Base-by-base conservation (phyloP, 352 stramenopile species). In the Phytophthora ramorum region DNA sequence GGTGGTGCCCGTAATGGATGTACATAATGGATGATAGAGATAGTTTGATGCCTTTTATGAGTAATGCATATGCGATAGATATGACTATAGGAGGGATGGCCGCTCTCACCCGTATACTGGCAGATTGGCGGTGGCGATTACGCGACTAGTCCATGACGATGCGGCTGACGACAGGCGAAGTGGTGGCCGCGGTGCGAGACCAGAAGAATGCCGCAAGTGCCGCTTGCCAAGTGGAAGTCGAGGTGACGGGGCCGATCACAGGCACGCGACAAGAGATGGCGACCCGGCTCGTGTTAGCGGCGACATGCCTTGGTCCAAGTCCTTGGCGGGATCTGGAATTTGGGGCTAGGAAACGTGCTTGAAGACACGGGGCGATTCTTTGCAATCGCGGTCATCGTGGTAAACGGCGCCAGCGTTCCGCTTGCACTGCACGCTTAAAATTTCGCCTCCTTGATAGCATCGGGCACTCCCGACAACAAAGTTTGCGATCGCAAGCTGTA, bases 71-170 rank as follows among this genome's bases (percentile, higher is more conserved):
- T 10, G 2, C 7, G 28, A 2, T 2, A 10, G 28, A 26, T 13
- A 41, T 41, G 35, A 41, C 35, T 41, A 41, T 6, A 17, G 26
- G 17, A 43, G 47, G 28, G 17, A 20, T 62, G 41, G 17, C 40
- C 14, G 41, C 8, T 53, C 54, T 62, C 54, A 62, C 4, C 28
- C 22, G 45, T 24, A 24, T n/a, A n/a, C n/a, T n/a, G n/a, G n/a
- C n/a, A n/a, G n/a, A 5, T 8, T 7, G 9, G 4, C 9, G 8
- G 19, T 4, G 3, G 45, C 45, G 45, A 24, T 52, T 52, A 52
- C 45, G 45, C 45, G 22, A 24, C 22, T 24, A 24, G 22, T 24
- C 22, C 22, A 3, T 24, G 22, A 24, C 22, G 22, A 24, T 24
- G 22, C 3, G 22, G 22, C 22, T 24, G 22, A 24, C 22, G 3